Conservation (phyloP, 2,329 filamentous ascomycete species). For the Fusarium verrucosum region DNA sequence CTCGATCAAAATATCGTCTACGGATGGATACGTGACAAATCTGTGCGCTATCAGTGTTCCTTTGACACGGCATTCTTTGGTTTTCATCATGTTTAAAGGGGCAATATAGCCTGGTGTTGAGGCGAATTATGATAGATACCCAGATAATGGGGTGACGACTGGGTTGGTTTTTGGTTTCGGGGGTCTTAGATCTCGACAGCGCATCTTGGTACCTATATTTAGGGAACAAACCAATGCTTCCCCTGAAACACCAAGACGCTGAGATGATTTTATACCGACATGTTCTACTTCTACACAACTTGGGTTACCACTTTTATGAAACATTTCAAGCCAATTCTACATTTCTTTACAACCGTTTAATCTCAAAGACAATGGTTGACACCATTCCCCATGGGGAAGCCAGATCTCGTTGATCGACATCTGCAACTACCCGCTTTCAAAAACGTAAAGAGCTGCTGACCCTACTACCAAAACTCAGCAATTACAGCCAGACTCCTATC, state of each 20-base stretch:
- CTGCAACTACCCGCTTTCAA: not conserved
- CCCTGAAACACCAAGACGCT: not conserved
- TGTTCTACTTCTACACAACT: not conserved
- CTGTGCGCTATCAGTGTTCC: not conserved
- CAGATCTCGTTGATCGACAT: not conserved
- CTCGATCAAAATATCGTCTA: not conserved
- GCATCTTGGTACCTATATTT: not conserved
- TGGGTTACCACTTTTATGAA: not conserved
- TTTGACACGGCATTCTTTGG: not conserved
- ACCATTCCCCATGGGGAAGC: not conserved
- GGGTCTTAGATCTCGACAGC: not conserved
- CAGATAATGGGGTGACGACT: not conserved
- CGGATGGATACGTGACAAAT: not conserved
- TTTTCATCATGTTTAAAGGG: constrained; percentile 4
- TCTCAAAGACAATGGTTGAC: too few relatives aligned
- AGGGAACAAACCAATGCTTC: not conserved
- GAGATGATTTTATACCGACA: not conserved
- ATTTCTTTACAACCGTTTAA: not conserved
- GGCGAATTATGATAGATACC: constrained; percentile 33
- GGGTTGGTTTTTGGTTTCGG: not conserved
- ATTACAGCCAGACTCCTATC: too few relatives aligned
- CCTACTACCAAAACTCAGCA: too few relatives aligned
- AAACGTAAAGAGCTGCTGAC: too few relatives aligned
- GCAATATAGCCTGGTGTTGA: constrained; percentile 31
- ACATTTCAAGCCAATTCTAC: not conserved